Conservation (phyloP, 192 early-diverging fungal species). For the Entomortierella chlamydospora region DNA sequence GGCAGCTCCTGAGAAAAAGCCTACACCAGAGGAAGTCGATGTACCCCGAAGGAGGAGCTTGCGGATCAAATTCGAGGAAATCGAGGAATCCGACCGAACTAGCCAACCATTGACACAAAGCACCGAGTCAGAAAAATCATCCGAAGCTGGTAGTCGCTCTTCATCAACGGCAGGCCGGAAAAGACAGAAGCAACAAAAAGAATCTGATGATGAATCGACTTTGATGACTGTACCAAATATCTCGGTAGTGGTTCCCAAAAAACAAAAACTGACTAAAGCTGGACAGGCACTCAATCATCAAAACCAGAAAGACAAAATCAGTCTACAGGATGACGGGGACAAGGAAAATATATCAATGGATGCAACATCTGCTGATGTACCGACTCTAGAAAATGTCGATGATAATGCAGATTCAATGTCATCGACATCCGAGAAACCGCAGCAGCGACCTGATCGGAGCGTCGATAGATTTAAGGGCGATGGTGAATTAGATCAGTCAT, state of each 20-base stretch:
- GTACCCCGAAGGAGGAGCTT: neutral
- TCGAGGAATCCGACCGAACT: neutral
- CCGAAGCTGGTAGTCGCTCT: neutral
- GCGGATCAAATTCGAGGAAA: no score
- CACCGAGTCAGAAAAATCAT: neutral
- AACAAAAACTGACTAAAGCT: conserved; percentile 6
- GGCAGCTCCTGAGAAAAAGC: neutral
- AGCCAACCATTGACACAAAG: neutral
- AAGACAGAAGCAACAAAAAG: neutral
- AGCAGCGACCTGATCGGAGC: neutral
- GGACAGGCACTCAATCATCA: neutral
- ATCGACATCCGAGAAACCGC: neutral
- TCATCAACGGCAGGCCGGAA: conserved; percentile 8
- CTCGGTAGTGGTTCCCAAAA: conserved; percentile 17
- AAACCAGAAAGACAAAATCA: neutral
- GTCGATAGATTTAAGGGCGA: neutral
- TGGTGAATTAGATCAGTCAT: neutral
- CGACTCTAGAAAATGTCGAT: neutral
- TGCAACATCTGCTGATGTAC: neutral
- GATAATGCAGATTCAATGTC: neutral
- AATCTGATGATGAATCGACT: neutral
- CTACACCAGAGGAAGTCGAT: neutral
- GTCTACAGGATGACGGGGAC: neutral
- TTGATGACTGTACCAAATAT: neutral
- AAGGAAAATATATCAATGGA: neutral